These are phyloP conservation scores for Umbelopsis sp. DNA, from an alignment of 192 early-diverging fungal species.

Conservation along the genomic window DNA sequence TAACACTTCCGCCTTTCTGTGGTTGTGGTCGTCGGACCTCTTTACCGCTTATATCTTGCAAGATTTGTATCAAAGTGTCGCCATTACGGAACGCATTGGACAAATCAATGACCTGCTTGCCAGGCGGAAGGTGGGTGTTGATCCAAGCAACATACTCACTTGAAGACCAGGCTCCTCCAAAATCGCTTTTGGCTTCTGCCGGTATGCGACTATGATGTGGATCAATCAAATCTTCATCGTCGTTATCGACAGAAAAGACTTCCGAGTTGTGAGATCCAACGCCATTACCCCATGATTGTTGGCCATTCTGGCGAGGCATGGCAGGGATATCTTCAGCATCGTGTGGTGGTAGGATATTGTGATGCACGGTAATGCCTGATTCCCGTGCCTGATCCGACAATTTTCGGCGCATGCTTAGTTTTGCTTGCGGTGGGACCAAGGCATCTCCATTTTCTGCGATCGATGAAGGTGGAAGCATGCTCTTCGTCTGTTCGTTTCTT, in stretches of 20 bases:
- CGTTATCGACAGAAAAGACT: slow-evolving; percentile 11
- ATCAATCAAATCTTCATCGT: slow-evolving; percentile 34
- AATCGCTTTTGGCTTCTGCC: neutral
- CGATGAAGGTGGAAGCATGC: slow-evolving; percentile 17
- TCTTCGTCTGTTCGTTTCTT: slow-evolving; percentile 17
- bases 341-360: neutral
- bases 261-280: neutral
- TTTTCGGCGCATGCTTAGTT: slow-evolving; percentile 31
- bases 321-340: neutral
- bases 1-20: slow-evolving; percentile 47
- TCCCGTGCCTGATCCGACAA: slow-evolving; percentile 25
- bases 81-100: slow-evolving; percentile 50
- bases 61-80: slow-evolving; percentile 49
- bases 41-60: slow-evolving; percentile 52
- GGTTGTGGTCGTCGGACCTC: slow-evolving; percentile 48
- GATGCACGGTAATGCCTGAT: slow-evolving; percentile 24
- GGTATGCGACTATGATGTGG: slow-evolving; percentile 23
- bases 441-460: slow-evolving; percentile 35
- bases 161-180: slow-evolving; percentile 27
- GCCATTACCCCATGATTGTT: neutral
- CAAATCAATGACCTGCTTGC: slow-evolving; percentile 46
- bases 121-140: slow-evolving; percentile 44
- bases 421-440: slow-evolving; percentile 16
- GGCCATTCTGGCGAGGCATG: neutral
- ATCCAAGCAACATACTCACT: slow-evolving; percentile 54